A percentile compares a stretch with the other conserved stretches of the same genome.
Evolutionary conservation across 1,284 basidiomycete genomes (phyloP).

Genomic region (Ustanciosporium gigantosporum): DNA sequence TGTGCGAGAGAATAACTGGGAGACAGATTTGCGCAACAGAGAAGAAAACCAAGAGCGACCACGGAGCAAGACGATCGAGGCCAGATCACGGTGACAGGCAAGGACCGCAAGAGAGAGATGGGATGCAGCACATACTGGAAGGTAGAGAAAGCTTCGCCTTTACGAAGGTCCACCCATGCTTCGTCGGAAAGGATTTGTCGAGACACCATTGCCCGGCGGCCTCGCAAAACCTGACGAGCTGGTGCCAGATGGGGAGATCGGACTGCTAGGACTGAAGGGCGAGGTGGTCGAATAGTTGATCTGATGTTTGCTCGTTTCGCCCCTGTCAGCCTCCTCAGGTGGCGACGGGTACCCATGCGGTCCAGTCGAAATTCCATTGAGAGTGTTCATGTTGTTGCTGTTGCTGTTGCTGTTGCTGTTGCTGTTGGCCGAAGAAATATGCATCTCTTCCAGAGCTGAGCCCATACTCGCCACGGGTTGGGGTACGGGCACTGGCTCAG

Average conservation of each 20-base stretch:
- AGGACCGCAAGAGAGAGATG: too few relatives aligned
- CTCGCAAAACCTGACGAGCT: too few relatives aligned
- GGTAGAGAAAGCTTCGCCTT: not conserved
- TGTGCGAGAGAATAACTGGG: too few relatives aligned
- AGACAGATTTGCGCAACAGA: too few relatives aligned
- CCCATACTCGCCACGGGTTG: slow-evolving; percentile 26
- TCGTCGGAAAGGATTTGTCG: slow-evolving; percentile 48
- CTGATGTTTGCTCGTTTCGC: slow-evolving; percentile 5
- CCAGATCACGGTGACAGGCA: too few relatives aligned
- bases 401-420: slow-evolving; percentile 4
- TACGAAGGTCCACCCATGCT: slow-evolving; percentile 18
- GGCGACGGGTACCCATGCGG: slow-evolving; percentile 29
- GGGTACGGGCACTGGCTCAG: slow-evolving; percentile 25
- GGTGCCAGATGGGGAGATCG: too few relatives aligned
- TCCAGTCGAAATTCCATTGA: not conserved
- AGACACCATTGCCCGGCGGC: too few relatives aligned
- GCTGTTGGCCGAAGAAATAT: slow-evolving; percentile 2
- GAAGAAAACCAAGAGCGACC: too few relatives aligned
- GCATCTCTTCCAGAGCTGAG: slow-evolving; percentile 9
- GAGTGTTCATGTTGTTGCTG: too few relatives aligned
- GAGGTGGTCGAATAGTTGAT: slow-evolving; percentile 16
- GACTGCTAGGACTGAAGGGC: too few relatives aligned
- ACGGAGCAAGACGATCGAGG: too few relatives aligned
- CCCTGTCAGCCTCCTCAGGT: slow-evolving; percentile 9
- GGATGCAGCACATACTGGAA: too few relatives aligned